Conservation (phyloP, 768 basidiomycete species). For the Leccinum longicurvipes region DNA sequence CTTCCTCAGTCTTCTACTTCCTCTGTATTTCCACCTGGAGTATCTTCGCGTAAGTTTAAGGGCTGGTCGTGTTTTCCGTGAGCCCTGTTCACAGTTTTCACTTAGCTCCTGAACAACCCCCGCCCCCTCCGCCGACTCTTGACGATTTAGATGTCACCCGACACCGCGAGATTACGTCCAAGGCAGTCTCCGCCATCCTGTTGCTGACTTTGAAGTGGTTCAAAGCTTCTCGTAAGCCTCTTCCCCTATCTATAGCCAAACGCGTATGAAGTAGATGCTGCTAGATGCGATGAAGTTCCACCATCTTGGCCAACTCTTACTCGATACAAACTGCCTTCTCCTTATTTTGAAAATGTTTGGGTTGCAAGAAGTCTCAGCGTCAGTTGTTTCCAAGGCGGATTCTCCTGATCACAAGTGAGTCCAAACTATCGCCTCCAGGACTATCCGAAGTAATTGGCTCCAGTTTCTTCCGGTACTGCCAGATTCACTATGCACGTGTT, state of each 20-base stretch:
- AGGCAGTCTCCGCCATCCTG: slow-evolving; percentile 94
- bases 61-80: background rate
- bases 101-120: slow-evolving; percentile 59
- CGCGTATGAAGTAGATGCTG: background rate
- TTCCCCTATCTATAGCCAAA: background rate
- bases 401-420: slow-evolving; percentile 79
- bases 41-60: slow-evolving; percentile 54
- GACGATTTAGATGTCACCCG: slow-evolving; percentile 93
- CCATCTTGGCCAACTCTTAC: slow-evolving; percentile 90
- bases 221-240: slow-evolving; percentile 88
- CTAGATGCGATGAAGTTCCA: slow-evolving; percentile 98
- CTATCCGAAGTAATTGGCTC: slow-evolving; percentile 5
- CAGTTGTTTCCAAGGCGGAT: slow-evolving; percentile 87
- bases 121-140: slow-evolving; percentile 65
- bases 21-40: slow-evolving; percentile 68
- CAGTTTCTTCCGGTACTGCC: slow-evolving; percentile 97
- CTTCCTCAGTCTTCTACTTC: slow-evolving; percentile 65
- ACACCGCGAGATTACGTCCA: slow-evolving; percentile 96
- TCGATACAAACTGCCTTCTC: slow-evolving; percentile 92
- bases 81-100: slow-evolving; percentile 3
- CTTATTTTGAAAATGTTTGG: slow-evolving; percentile 98
- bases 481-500: slow-evolving; percentile 69
- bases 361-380: slow-evolving; percentile 82
- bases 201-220: slow-evolving; percentile 94
- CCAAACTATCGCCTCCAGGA: background rate